Percentiles rank a stretch among this genome's conserved stretches.
phyloP scores from a whole-genome alignment of 75 land plant species.

The Selaginella moellendorffii region DNA sequence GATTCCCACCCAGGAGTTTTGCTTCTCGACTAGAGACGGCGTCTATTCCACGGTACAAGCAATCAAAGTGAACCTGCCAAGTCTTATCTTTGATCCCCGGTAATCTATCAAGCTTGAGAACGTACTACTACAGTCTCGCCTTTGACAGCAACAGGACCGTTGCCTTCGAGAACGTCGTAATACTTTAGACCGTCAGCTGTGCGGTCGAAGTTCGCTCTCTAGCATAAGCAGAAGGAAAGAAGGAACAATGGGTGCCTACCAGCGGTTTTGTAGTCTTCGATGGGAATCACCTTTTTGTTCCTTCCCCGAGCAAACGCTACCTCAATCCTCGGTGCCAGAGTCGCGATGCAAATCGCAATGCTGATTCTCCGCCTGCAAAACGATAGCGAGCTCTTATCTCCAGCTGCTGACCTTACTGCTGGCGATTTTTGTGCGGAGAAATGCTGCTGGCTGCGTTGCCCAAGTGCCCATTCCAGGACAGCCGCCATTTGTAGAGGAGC shows the following conservation, averaged over 20 bases:
- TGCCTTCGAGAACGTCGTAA: constrained; percentile 71
- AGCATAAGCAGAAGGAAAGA: no score
- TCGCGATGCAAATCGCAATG: no score
- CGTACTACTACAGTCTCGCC: constrained; percentile 70
- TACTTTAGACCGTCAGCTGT: constrained; percentile 85
- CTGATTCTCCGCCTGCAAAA: no score
- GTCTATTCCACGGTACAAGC: constrained; percentile 60
- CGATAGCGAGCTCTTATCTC: no score
- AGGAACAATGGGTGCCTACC: neutral
- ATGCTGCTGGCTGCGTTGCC: no score
- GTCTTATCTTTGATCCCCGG: neutral
- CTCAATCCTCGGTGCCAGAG: no score
- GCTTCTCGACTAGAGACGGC: constrained; percentile 92
- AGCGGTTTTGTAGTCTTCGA: neutral
- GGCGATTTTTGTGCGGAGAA: no score
- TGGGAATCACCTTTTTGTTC: neutral
- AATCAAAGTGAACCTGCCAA: constrained; percentile 75
- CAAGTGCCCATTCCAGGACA: no score
- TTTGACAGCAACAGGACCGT: constrained; percentile 57
- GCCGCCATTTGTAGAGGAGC: no score
- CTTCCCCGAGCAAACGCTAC: neutral
- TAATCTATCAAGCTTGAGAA: neutral
- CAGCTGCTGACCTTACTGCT: no score
- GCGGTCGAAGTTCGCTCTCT: no score
- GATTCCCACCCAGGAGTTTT: constrained; percentile 81